Percentiles rank a stretch among this genome's conserved stretches.
Conservation (phyloP, 306 rosid species). For the Cucurbita moschata region DNA sequence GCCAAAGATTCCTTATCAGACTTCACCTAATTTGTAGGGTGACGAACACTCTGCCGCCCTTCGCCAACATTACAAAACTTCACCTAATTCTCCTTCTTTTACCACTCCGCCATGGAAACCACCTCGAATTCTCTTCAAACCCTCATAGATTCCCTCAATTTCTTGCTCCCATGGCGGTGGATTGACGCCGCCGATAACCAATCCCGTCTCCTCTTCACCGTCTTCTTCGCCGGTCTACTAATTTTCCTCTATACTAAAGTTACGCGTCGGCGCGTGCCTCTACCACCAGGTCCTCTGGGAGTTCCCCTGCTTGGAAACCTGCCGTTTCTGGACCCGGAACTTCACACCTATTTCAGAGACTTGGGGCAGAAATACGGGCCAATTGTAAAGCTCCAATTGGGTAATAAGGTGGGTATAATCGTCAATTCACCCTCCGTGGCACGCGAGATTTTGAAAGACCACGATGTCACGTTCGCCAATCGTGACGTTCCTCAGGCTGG, state of each 20-base stretch:
- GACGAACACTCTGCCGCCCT: no score
- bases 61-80: no score
- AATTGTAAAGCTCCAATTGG: slow-evolving; percentile 50
- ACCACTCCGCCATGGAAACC: not conserved
- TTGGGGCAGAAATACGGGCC: slow-evolving; percentile 47
- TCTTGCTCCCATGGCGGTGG: not conserved
- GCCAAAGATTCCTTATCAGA: no score
- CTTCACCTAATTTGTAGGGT: no score
- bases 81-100: not conserved
- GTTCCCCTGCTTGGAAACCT: slow-evolving; percentile 63
- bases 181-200: not conserved
- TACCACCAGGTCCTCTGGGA: slow-evolving; percentile 60
- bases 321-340: slow-evolving; percentile 51
- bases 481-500: slow-evolving; percentile 52
- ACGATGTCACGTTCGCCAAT: slow-evolving; percentile 57
- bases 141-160: not conserved
- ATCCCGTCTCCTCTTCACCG: not conserved
- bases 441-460: slow-evolving; percentile 43
- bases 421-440: slow-evolving; percentile 37
- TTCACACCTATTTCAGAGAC: slow-evolving; percentile 45
- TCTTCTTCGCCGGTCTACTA: not conserved
- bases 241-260: slow-evolving; percentile 5
- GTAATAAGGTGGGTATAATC: slow-evolving; percentile 31
- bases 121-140: not conserved
- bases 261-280: not conserved